Evolutionary conservation across 345 rosid genomes (phyloP), one percentile per base, ranked within the genome.

Genomic region (Lepidium africanum): DNA sequence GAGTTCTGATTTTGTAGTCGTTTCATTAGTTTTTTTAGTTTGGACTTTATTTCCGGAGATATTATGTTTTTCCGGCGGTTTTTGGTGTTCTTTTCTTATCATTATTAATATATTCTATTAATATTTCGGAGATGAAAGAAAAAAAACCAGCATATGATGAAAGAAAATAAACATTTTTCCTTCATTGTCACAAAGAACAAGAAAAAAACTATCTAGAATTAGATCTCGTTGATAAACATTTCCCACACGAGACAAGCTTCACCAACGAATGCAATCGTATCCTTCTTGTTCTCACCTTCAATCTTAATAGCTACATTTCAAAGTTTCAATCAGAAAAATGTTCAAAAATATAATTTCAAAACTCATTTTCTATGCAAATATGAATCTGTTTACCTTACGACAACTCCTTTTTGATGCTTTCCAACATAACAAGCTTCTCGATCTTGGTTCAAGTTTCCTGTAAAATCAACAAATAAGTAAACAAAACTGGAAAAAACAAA

Each of bases 341-440:
- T 25, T 25, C 27, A 25, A 25, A 25, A n/a, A n/a, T 25, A 25
- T 25, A 25, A 25, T 25, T 25, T 25, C 27, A 25, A 25, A 25
- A n/a, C n/a, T n/a, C n/a, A n/a, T n/a, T n/a, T n/a, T n/a, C n/a
- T n/a, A n/a, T n/a, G n/a, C n/a, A 25, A 25, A 25, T 25, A 2
- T 37, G 10, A 46, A 54, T 56, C 6, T 45, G 32, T 39, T 77
- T 87, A 95, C 99, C 97, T 88, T 91, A 15, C 84, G 81, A 37
- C 85, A 85, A 9, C 83, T 81, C 50, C 70, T 81, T 78, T 81
- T 83, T 2, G 87, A 76, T 38, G 85, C 83, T 77, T 87, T 91
- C 99, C 96, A 89, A 81, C 99, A 87, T 45, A 91, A 80, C 80
- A 91, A 76, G 81, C 85, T 89, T 84, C 92, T 88, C 4, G 99